Evolutionary conservation across 805 yeast genomes (phyloP).

Genomic region (Candida peoriensis): DNA sequence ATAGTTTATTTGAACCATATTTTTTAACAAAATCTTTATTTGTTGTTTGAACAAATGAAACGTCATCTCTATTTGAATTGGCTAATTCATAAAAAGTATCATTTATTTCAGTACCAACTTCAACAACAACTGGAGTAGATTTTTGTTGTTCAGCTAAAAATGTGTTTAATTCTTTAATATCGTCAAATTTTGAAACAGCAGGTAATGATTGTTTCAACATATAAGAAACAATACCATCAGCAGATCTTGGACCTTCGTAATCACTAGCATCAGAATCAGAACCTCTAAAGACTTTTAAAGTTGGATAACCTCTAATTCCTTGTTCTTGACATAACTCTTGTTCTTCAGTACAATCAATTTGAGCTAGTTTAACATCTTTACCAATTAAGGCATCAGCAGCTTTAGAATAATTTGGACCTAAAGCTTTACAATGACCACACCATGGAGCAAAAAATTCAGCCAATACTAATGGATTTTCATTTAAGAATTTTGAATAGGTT

Average conservation of each 20-base stretch:
- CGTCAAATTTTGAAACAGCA: slow-evolving; percentile 50
- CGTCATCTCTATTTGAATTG: slow-evolving; percentile 54
- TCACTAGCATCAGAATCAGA: slow-evolving; percentile 42
- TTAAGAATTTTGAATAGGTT: slow-evolving; percentile 60
- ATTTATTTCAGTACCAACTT: slow-evolving; percentile 45
- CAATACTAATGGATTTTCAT: slow-evolving; percentile 69
- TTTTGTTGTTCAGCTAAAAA: slow-evolving; percentile 37
- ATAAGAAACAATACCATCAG: slow-evolving; percentile 70
- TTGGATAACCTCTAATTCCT: slow-evolving; percentile 79
- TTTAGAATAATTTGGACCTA: slow-evolving; percentile 73
- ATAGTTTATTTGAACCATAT: slow-evolving; percentile 28
- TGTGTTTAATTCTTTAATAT: slow-evolving; percentile 45
- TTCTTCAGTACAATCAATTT: slow-evolving; percentile 80
- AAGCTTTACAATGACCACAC: slow-evolving; percentile 94
- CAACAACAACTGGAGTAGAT: slow-evolving; percentile 56
- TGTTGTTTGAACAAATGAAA: slow-evolving; percentile 50
- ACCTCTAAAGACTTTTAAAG: slow-evolving; percentile 67
- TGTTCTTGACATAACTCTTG: slow-evolving; percentile 62
- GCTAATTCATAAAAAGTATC: slow-evolving; percentile 62
- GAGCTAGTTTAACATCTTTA: slow-evolving; percentile 68
- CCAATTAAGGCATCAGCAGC: slow-evolving; percentile 65
- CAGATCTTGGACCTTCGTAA: slow-evolving; percentile 81
- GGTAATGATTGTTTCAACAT: slow-evolving; percentile 84
- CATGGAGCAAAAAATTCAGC: slow-evolving; percentile 94
- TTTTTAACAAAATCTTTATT: slow-evolving; percentile 30